Evolutionary conservation across 352 stramenopile genomes (phyloP).

Genomic region (Globisporangium acanthophoron): DNA sequence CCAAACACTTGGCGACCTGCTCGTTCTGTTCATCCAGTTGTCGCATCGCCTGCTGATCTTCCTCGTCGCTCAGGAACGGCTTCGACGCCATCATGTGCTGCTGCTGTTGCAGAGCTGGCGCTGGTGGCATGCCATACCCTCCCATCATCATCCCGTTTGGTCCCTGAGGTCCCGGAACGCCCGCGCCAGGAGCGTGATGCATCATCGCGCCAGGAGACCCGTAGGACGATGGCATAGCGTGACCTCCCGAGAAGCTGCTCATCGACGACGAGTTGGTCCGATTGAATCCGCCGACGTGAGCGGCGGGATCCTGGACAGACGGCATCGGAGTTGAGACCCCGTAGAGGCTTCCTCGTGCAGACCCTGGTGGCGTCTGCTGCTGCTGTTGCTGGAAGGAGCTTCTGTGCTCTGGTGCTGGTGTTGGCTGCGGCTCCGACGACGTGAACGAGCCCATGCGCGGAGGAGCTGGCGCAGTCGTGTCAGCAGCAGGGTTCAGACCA

Average conservation of each 20-base stretch:
- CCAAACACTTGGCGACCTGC: constrained; percentile 29
- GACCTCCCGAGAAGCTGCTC: constrained; percentile 37
- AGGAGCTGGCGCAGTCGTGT: constrained; percentile 29
- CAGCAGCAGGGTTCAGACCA: constrained; percentile 22
- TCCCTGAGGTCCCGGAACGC: constrained; percentile 7
- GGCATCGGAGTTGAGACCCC: background rate
- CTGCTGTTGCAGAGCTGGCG: constrained; percentile 5
- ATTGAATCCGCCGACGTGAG: constrained; percentile 14
- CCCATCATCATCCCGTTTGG: constrained; percentile 18
- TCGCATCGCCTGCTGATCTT: constrained; percentile 38
- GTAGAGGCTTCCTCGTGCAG: constrained; percentile 13
- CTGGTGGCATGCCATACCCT: constrained; percentile 1
- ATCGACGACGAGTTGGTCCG: constrained; percentile 39
- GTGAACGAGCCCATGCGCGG: constrained; percentile 21
- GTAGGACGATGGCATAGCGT: constrained; percentile 17
- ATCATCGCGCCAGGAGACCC: constrained; percentile 16
- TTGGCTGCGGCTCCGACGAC: constrained; percentile 15
- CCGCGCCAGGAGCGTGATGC: constrained; percentile 11
- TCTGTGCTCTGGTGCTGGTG: constrained; percentile 2
- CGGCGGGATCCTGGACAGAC: background rate
- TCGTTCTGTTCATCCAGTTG: constrained; percentile 62
- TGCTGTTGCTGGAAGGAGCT: constrained; percentile 14
- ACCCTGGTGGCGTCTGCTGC: constrained; percentile 12
- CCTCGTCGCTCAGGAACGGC: constrained; percentile 55
- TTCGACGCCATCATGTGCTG: constrained; percentile 16